Conservation (phyloP, 768 basidiomycete genomes). For the Hortiboletus flavorubellus region DNA sequence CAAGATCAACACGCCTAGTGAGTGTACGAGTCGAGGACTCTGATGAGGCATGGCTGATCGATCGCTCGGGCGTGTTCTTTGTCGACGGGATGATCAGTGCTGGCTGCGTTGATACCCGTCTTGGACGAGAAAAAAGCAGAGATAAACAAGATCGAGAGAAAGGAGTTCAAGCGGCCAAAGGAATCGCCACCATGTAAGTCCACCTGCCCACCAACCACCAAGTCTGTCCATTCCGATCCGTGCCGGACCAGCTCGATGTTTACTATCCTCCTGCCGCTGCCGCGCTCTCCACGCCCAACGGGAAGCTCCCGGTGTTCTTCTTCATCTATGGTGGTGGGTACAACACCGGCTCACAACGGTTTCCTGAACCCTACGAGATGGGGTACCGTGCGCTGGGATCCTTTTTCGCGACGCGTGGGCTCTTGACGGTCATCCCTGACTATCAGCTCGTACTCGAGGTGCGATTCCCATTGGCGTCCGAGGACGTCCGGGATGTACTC, state of each 20-base stretch:
- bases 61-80: not conserved
- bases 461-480: constrained; percentile 50
- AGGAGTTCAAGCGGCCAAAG: constrained; percentile 49
- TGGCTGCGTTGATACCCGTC: constrained; percentile 46
- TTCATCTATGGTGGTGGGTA: constrained; percentile 71
- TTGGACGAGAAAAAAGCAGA: constrained; percentile 44
- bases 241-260: constrained; percentile 51
- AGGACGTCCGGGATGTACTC: constrained; percentile 60
- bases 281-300: constrained; percentile 19
- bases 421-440: constrained; percentile 64
- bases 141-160: constrained; percentile 47
- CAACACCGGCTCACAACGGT: constrained; percentile 44
- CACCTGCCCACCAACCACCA: not conserved
- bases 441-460: constrained; percentile 61
- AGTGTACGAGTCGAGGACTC: constrained; percentile 2
- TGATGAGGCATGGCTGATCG: not conserved
- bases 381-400: constrained; percentile 55
- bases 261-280: constrained; percentile 50
- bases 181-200: constrained; percentile 39
- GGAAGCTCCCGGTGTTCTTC: constrained; percentile 50
- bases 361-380: constrained; percentile 46
- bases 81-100: constrained; percentile 34
- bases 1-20: constrained; percentile 36
- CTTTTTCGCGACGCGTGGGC: constrained; percentile 58
- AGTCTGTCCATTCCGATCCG: not conserved